These are phyloP conservation scores for Phaeosphaeria sp. DNA, from an alignment of 2,329 filamentous ascomycete genomes.

Conservation along the genomic window DNA sequence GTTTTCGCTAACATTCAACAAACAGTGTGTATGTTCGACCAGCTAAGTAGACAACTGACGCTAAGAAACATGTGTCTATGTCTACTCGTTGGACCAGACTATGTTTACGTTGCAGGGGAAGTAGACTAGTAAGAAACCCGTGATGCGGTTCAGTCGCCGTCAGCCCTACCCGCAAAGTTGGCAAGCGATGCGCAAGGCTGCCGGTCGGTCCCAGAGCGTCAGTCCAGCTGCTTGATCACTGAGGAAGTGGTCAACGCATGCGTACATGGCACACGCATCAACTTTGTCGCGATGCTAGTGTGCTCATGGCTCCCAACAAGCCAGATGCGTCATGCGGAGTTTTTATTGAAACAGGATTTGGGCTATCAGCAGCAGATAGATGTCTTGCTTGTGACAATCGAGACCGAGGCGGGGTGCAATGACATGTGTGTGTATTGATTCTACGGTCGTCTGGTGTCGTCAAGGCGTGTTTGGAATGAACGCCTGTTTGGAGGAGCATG, in stretches of 20 bases:
- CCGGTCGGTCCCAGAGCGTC: neutral
- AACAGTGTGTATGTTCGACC: too few relatives aligned
- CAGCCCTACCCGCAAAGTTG: slow-evolving; percentile 5
- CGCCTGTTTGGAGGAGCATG: slow-evolving; percentile 21
- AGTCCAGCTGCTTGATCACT: neutral
- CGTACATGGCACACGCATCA: neutral
- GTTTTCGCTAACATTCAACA: too few relatives aligned
- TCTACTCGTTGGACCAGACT: too few relatives aligned
- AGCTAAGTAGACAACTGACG: too few relatives aligned
- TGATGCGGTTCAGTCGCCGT: neutral
- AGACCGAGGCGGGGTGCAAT: neutral
- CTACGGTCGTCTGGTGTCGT: neutral
- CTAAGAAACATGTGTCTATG: too few relatives aligned
- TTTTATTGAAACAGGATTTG: neutral
- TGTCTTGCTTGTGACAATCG: neutral
- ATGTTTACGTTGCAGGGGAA: too few relatives aligned
- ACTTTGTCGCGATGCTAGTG: neutral
- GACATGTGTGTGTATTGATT: neutral
- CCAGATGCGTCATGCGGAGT: neutral
- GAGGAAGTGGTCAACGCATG: neutral
- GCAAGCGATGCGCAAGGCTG: neutral
- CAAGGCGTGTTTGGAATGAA: slow-evolving; percentile 11
- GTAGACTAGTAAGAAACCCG: too few relatives aligned
- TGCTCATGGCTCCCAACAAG: neutral
- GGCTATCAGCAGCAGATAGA: neutral